Evolutionary conservation across 768 basidiomycete genomes (phyloP), one percentile per base, ranked within the genome.

Genomic region (Suillus discolor): DNA sequence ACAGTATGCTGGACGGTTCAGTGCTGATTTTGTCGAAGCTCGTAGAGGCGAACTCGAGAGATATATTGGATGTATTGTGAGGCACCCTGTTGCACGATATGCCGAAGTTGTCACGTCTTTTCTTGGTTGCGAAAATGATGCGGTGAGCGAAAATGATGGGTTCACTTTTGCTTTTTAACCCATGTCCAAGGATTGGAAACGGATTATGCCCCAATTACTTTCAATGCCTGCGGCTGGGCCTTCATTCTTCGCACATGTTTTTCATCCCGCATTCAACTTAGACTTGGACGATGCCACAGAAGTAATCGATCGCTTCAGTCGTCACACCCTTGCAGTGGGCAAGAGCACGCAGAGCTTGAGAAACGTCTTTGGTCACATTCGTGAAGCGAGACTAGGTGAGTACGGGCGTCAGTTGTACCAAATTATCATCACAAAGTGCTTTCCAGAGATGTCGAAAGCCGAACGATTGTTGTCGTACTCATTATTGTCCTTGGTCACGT

Each of bases 231-330:
- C 90, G 13, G 86, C 89, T n/a, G 92, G 91, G 1, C 86, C 92
- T 11, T 79, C 85, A 1, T 95, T 94, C 73, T 93, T 89, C 71
- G 87, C 89, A 0, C 87, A 86, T 49, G 89, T 94, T 1, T 94
- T 88, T 70, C 94, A 96, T 70, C 94, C 93, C 4, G 90, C 85
- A 0, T 96, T 92, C 78, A 95, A 95, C 71, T 72, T 95, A 34
- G 93, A 96, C 68, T 73, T 82, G 0, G 87, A 90, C 49, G 94
- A 95, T 31, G 89, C 91, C 0, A 74, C 78, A 15, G 86, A 87
- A 18, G 76, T 82, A 0, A 80, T 86, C 7, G 83, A 87, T 9
- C 78, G 84, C 1, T 96, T 96, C 73, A 85, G 87, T 45, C 79
- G 77, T 12, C 90, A 95, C 70, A 82, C 87, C 1, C 83, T 80